A percentile compares a stretch with the other conserved stretches of the same genome.
Conservation (phyloP, 164 flowering plant species). For the Vitis labrusca region DNA sequence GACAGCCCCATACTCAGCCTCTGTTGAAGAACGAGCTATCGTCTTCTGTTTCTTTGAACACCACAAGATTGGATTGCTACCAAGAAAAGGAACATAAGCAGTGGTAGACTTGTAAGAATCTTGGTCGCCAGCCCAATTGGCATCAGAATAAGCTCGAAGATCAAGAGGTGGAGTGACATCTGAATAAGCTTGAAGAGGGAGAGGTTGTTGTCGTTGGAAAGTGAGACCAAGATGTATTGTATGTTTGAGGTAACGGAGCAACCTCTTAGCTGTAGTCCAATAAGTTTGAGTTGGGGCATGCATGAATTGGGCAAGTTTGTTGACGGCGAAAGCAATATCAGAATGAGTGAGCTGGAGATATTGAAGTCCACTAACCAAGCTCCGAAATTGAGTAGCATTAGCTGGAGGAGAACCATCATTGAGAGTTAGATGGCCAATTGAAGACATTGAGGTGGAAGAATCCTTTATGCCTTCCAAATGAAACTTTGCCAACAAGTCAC, state of each 20-base stretch:
- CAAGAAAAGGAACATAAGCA: too few species aligned
- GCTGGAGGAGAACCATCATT: not conserved
- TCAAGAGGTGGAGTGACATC: too few species aligned
- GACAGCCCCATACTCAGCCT: too few species aligned
- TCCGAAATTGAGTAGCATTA: conserved; percentile 10
- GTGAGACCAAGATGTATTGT: conserved; percentile 7
- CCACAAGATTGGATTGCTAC: too few species aligned
- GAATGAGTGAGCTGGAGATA: conserved; percentile 1
- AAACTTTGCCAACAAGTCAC: conserved; percentile 11
- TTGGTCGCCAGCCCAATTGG: not conserved
- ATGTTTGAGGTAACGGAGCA: conserved; percentile 11
- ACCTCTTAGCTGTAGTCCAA: conserved; percentile 7
- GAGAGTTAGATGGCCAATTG: not conserved
- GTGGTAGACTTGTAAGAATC: conserved; percentile 9
- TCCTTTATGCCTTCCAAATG: conserved; percentile 7
- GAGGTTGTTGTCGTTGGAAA: conserved; percentile 6
- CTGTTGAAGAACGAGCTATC: too few species aligned
- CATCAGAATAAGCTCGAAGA: not conserved
- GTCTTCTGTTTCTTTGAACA: too few species aligned
- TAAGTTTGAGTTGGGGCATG: not conserved
- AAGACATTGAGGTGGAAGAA: not conserved
- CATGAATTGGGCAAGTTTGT: conserved; percentile 11
- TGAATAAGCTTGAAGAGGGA: too few species aligned
- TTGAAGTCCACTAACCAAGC: conserved; percentile 1
- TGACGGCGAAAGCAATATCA: conserved; percentile 7